Percentiles rank a stretch among this genome's conserved stretches.
Evolutionary conservation across 108 stramenopile genomes (phyloP).

Genomic region (Mayamaea pseudoterrestris): DNA sequence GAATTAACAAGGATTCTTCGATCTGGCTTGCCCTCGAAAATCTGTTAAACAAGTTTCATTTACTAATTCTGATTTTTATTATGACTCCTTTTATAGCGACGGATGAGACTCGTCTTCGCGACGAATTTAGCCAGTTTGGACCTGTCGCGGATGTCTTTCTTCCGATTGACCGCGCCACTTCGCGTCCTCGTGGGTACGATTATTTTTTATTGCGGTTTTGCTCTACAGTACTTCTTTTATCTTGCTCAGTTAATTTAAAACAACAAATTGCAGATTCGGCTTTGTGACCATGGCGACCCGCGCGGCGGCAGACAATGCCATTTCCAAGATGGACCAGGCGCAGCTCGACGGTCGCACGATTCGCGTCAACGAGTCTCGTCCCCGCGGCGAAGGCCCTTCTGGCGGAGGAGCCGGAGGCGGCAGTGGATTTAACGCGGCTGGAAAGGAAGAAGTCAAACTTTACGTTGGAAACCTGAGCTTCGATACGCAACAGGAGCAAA

Average conservation of each 20-base stretch:
- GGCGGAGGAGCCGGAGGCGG: conserved; percentile 32
- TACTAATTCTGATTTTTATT: too few relatives aligned
- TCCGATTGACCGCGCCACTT: conserved; percentile 62
- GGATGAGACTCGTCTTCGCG: conserved; percentile 54
- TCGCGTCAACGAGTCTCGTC: conserved; percentile 83
- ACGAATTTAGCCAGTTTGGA: conserved; percentile 64
- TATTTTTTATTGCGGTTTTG: too few relatives aligned
- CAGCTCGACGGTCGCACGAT: conserved; percentile 80
- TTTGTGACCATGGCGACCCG: conserved; percentile 65
- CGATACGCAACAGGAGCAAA: conserved; percentile 65
- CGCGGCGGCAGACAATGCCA: conserved; percentile 67
- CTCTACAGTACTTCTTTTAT: too few relatives aligned
- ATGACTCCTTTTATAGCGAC: too few relatives aligned
- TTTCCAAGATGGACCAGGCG: conserved; percentile 70
- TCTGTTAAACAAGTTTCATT: too few relatives aligned
- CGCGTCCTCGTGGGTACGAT: conserved; percentile 77
- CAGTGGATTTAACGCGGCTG: conserved; percentile 60
- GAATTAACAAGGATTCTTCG: too few relatives aligned
- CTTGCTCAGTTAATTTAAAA: too few relatives aligned
- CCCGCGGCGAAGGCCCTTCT: conserved; percentile 53
- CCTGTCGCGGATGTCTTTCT: conserved; percentile 74
- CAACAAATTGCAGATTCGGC: too few relatives aligned
- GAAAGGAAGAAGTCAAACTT: conserved; percentile 68
- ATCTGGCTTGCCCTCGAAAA: too few relatives aligned
- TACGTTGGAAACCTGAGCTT: conserved; percentile 90